Base-by-base conservation (phyloP, 225 moss, liverwort and hornwort genomes). In the Pseudisothecium myosuroides region DNA sequence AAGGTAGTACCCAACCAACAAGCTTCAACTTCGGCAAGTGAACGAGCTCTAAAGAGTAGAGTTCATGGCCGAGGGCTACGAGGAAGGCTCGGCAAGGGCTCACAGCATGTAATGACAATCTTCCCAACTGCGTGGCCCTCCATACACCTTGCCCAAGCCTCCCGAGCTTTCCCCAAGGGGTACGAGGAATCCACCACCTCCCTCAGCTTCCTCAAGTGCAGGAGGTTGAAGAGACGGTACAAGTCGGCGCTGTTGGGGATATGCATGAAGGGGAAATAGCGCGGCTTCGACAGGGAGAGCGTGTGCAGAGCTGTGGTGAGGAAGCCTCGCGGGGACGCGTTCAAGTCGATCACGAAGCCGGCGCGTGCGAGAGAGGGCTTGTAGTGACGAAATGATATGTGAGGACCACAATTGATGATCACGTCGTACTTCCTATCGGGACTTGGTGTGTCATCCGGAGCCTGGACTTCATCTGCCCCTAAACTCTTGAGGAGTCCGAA, bases 121-220 rank as follows among this genome's bases (percentile, higher is more conserved):
- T 96, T 98, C n/a, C 98, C 98, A 18, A 90, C 96, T 17, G 93
- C 92, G 41, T 94, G 94, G 6, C 98, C 96, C 17, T 96, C 94
- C 54, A 91, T 93, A 68, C 98, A 95, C 59, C 92, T 89, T 15
- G 94, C 91, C 98, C 96, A 98, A 12, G 96, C 98, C 27, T 96
- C 95, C 14, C 90, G 83, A 4, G 91, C 94, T 81, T 93, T 93
- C 5, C 83, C 90, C 28, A 98, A 74, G 12, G 96, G 92, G 15
- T 84, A 92, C 15, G 67, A 91, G 6, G 98, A 96, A 81, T 98
- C 98, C 13, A 96, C 84, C 22, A 95, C 84, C 5, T 91, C 80
- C 65, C 81, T 88, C 52, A 98, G 50, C 79, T 94, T 95, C 47
- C 89, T 92, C 86, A 90, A 37, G 47, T 92, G 95, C 1, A 95